These are phyloP conservation scores for Thraustochytrium striatum DNA, from an alignment of 352 stramenopile species.

Conservation along the genomic window DNA sequence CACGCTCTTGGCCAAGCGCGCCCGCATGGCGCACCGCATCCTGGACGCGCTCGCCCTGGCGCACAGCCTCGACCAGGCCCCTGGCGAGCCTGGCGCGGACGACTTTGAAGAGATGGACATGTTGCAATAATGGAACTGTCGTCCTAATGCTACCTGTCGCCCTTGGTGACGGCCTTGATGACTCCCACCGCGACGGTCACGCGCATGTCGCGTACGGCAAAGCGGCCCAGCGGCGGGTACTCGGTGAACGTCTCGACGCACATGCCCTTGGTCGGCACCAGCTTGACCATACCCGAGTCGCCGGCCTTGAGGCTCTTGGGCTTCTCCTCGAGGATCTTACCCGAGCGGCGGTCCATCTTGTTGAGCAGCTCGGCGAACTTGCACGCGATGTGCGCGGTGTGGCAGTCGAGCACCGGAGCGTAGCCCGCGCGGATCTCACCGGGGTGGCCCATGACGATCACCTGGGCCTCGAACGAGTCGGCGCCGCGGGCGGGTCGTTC, in stretches of 20 bases:
- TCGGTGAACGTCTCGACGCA: slow-evolving; percentile 93
- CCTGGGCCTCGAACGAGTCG: slow-evolving; percentile 85
- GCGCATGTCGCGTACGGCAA: slow-evolving; percentile 93
- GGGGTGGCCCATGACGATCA: slow-evolving; percentile 93
- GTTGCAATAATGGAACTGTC: not conserved
- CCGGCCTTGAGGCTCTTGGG: slow-evolving; percentile 89
- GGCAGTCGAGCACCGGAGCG: slow-evolving; percentile 91
- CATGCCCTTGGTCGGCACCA: slow-evolving; percentile 86
- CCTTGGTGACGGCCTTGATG: slow-evolving; percentile 88
- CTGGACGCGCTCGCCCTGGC: slow-evolving; percentile 23
- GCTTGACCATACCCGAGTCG: slow-evolving; percentile 89
- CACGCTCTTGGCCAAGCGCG: slow-evolving; percentile 13
- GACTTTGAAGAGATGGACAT: no score
- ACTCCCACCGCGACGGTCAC: slow-evolving; percentile 93
- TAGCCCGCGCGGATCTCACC: slow-evolving; percentile 86
- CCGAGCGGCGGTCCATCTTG: slow-evolving; percentile 92
- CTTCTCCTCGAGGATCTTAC: slow-evolving; percentile 87
- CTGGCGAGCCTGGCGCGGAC: no score
- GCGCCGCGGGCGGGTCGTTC: slow-evolving; percentile 78
- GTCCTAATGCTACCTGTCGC: slow-evolving; percentile 57
- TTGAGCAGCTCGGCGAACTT: slow-evolving; percentile 87
- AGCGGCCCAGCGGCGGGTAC: slow-evolving; percentile 91
- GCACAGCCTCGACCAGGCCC: not conserved
- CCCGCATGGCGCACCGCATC: slow-evolving; percentile 24
- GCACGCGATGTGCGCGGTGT: slow-evolving; percentile 93